phyloP scores from a whole-genome alignment of 129 eudicot species.

The Solidago caesia region DNA sequence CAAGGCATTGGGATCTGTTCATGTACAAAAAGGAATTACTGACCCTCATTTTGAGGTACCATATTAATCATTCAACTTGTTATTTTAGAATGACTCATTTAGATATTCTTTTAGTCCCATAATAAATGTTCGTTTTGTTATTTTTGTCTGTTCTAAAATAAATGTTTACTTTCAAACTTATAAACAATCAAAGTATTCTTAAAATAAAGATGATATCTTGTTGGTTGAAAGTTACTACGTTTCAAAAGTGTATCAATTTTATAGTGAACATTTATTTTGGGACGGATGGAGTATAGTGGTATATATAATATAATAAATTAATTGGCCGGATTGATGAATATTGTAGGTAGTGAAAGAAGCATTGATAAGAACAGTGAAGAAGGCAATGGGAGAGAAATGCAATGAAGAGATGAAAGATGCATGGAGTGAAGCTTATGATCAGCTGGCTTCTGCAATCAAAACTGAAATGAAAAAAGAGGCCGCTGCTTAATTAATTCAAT shows the following conservation, averaged over 20 bases:
- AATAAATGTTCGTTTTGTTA: too few species aligned
- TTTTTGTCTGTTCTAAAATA: too few species aligned
- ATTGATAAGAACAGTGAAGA: neutral
- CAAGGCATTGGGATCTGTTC: conserved; percentile 58
- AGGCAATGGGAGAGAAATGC: conserved; percentile 3
- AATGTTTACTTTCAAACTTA: too few species aligned
- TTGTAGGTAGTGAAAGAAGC: neutral
- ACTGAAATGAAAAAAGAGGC: conserved; percentile 4
- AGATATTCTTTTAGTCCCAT: too few species aligned
- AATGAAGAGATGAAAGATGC: conserved; percentile 7
- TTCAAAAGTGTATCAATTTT: too few species aligned
- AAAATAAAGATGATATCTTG: too few species aligned
- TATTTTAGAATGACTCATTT: too few species aligned
- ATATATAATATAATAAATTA: neutral
- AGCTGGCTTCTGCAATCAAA: neutral
- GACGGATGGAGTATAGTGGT: too few species aligned
- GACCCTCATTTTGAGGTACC: conserved; percentile 69
- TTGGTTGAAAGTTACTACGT: too few species aligned
- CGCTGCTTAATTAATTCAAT: neutral
- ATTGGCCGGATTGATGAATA: neutral
- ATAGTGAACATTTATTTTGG: too few species aligned
- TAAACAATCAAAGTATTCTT: too few species aligned
- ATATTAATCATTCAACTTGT: too few species aligned
- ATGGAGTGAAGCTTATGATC: conserved; percentile 3
- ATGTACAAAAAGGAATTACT: conserved; percentile 54